A percentile compares a stretch with the other conserved stretches of the same genome.
phyloP scores from a whole-genome alignment of 1,284 basidiomycete genomes.

The Ceratobasidium sp. region DNA sequence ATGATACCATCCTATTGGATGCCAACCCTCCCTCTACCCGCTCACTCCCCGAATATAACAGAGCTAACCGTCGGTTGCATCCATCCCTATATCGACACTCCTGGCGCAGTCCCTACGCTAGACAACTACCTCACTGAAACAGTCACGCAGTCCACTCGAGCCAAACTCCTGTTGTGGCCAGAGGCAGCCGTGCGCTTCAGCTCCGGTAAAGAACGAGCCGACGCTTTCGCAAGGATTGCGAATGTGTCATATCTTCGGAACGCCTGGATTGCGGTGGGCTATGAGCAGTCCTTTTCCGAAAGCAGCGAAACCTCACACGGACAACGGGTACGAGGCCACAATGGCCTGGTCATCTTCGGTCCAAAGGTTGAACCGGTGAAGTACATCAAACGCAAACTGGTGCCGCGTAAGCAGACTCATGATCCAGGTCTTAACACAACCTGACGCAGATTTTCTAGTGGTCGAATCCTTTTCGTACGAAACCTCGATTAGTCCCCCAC shows the following conservation, averaged over 20 bases:
- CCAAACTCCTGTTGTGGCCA: slow-evolving; percentile 80
- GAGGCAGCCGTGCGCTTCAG: slow-evolving; percentile 78
- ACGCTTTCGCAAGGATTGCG: slow-evolving; percentile 65
- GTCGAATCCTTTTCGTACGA: slow-evolving; percentile 77
- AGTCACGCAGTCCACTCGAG: slow-evolving; percentile 59
- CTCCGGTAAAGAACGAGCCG: slow-evolving; percentile 63
- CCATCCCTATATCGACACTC: slow-evolving; percentile 50
- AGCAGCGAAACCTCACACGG: slow-evolving; percentile 56
- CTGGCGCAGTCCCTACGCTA: slow-evolving; percentile 63
- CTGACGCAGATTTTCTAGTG: slow-evolving; percentile 60
- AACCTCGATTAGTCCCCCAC: slow-evolving; percentile 65
- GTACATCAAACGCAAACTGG: slow-evolving; percentile 81
- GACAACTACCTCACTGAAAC: slow-evolving; percentile 73
- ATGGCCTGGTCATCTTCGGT: slow-evolving; percentile 73
- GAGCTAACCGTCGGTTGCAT: slow-evolving; percentile 74
- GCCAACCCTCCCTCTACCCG: slow-evolving; percentile 61
- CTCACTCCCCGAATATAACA: slow-evolving; percentile 63
- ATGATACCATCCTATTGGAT: slow-evolving; percentile 62
- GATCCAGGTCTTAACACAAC: neutral
- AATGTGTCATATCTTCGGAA: slow-evolving; percentile 54
- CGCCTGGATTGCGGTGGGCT: slow-evolving; percentile 72
- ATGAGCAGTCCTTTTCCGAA: slow-evolving; percentile 67
- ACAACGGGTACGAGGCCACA: slow-evolving; percentile 63
- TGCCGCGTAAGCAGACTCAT: slow-evolving; percentile 69
- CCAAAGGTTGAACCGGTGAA: slow-evolving; percentile 61